Evolutionary conservation across 306 rosid species (phyloP), one percentile per base, ranked within the genome.

Genomic region (Luffa aegyptiaca): DNA sequence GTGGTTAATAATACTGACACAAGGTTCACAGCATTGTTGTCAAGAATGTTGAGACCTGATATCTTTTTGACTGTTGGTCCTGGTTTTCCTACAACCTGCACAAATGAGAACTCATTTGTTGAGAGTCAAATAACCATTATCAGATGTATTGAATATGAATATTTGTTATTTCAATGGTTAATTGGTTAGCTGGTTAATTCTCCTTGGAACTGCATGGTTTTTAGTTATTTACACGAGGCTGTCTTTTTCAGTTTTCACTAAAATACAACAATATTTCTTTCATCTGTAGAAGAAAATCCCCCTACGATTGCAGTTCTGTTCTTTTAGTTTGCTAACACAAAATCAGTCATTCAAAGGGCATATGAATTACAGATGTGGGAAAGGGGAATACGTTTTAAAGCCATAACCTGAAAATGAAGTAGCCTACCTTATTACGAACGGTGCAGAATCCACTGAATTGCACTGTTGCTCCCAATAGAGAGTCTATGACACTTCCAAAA

Each of bases 401-500:
- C 44, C 71, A 14, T 35, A 64, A 39, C 73, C 13, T 36, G 48
- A 37, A 4, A 57, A 39, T 48, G 58, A 39, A 17, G 18, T 55
- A 82, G 79, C 78, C 42, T 79, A 94, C 98, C 97, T 91, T 92
- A 8, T 89, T 85, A 44, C 97, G 97, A 83, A 95, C 87, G 31
- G 90, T 75, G 85, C 98, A 95, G 89, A 86, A 87, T 83, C 98
- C 98, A 78, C 91, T 91, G 85, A 86, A 95, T 77, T 95, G 98
- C 79, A 95, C 68, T 18, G 98, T 95, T 80, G 98, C 96, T 80
- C 98, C 98, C 83, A 95, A 71, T n/a, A 95, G 89, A 85, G 98
- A 95, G 82, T 95, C 97, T n/a, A 95, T 87, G 76, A 85, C 68
- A 81, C 98, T 92, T 80, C 97, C 97, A 64, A 74, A 55, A 57